Percentiles rank a stretch among this genome's conserved stretches.
Conservation (phyloP, 225 moss, liverwort and hornwort genomes). For the Sphagnum contortum region DNA sequence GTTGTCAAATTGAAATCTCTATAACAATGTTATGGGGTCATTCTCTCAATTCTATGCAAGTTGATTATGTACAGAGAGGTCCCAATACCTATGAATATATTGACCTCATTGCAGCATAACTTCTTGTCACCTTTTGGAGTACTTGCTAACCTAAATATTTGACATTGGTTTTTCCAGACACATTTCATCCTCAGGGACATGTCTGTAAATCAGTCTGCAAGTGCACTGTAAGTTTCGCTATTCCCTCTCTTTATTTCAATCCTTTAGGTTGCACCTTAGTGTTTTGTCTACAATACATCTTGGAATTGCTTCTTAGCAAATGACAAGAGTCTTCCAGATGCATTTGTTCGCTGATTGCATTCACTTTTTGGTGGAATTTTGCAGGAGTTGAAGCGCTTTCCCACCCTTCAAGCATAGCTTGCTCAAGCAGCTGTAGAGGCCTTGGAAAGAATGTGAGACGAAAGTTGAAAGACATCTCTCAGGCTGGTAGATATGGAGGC, state of each 20-base stretch:
- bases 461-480: slow-evolving; percentile 73
- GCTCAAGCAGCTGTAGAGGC: slow-evolving; percentile 81
- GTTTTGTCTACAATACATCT: too few species aligned
- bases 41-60: background rate
- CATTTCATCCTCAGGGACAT: slow-evolving; percentile 84
- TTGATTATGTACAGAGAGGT: background rate
- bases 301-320: too few species aligned
- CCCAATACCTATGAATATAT: too few species aligned
- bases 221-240: slow-evolving; percentile 45
- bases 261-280: too few species aligned
- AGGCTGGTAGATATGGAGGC: slow-evolving; percentile 95
- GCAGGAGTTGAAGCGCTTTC: slow-evolving; percentile 84
- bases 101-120: too few species aligned
- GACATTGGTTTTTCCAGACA: slow-evolving; percentile 20
- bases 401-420: slow-evolving; percentile 79
- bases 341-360: too few species aligned
- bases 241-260: too few species aligned
- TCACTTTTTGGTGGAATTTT: background rate
- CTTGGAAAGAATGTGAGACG: slow-evolving; percentile 79
- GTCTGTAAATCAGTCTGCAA: slow-evolving; percentile 79
- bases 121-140: too few species aligned
- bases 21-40: too few species aligned
- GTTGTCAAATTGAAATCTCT: too few species aligned
- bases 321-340: too few species aligned
- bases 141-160: background rate